A percentile compares a stretch with the other conserved stretches of the same genome.
Evolutionary conservation across 495 filamentous ascomycete species (phyloP).

Genomic region (Aspergillus bertholletiae): DNA sequence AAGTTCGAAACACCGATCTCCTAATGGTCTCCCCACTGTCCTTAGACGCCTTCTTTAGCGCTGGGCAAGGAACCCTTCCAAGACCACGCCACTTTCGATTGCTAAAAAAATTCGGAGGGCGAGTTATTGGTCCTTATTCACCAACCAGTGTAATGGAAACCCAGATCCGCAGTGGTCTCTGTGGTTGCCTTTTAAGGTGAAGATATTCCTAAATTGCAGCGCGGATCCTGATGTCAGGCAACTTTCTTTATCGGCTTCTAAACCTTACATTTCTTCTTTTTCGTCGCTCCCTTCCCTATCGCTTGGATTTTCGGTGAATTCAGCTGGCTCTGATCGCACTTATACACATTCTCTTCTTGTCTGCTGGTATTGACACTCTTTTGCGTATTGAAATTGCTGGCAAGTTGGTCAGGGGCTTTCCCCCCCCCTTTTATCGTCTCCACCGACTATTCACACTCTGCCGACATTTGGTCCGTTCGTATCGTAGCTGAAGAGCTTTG

Average conservation of each 20-base stretch:
- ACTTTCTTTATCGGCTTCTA: constrained; percentile 10
- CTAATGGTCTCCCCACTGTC: too few relatives aligned
- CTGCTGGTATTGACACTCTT: neutral
- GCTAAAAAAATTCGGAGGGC: neutral
- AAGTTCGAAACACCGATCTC: neutral
- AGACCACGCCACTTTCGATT: constrained; percentile 11
- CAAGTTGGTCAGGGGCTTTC: neutral
- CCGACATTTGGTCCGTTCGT: constrained; percentile 1
- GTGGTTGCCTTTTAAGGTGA: constrained; percentile 13
- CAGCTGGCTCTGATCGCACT: constrained; percentile 14
- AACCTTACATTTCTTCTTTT: constrained; percentile 7
- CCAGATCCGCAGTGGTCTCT: constrained; percentile 10
- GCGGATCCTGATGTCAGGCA: constrained; percentile 14
- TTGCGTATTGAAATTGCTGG: neutral
- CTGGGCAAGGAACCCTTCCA: constrained; percentile 12
- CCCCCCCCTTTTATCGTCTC: neutral
- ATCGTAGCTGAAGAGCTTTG: neutral
- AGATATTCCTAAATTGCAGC: constrained; percentile 5
- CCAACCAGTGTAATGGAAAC: neutral
- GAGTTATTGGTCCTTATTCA: constrained; percentile 2
- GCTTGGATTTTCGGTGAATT: constrained; percentile 4
- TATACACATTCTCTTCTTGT: neutral
- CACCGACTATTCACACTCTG: constrained; percentile 1
- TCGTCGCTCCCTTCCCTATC: constrained; percentile 5
- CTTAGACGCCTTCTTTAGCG: constrained; percentile 12